phyloP scores from a whole-genome alignment of 148 eudicot genomes.

The Rhododendron simsii region DNA sequence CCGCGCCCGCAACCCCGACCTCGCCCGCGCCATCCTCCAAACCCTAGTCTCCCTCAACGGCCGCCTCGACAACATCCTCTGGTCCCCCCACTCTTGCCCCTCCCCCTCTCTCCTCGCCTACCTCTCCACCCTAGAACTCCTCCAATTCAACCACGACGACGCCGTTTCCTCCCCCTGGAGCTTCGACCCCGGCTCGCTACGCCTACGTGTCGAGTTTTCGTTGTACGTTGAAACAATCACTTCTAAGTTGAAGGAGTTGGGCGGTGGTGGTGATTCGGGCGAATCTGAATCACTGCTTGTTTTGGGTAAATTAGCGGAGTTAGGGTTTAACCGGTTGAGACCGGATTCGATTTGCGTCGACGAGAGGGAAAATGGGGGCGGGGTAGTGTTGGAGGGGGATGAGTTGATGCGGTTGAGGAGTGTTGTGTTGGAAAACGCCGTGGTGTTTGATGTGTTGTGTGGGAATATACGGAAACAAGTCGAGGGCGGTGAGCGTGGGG shows the following conservation, averaged over 20 bases:
- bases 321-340: constrained; percentile 22
- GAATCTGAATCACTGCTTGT: constrained; percentile 26
- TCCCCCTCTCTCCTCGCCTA: constrained; percentile 66
- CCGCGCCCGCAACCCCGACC: constrained; percentile 60
- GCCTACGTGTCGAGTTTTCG: constrained; percentile 68
- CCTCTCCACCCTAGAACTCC: constrained; percentile 64
- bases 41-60: constrained; percentile 60
- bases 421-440: constrained; percentile 57
- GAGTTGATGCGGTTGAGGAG: constrained; percentile 55
- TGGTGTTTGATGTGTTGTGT: constrained; percentile 59
- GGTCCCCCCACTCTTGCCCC: constrained; percentile 51
- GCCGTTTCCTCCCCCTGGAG: constrained; percentile 58
- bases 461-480: constrained; percentile 59
- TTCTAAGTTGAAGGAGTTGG: constrained; percentile 25
- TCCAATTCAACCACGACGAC: constrained; percentile 38
- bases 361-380: constrained; percentile 12
- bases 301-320: constrained; percentile 47
- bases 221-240: constrained; percentile 46
- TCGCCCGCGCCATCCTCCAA: constrained; percentile 71
- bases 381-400: constrained; percentile 33
- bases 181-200: constrained; percentile 28
- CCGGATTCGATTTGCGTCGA: constrained; percentile 5
- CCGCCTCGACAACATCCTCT: constrained; percentile 38
- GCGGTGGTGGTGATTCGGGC: constrained; percentile 5
- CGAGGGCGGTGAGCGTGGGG: constrained; percentile 18